These are phyloP conservation scores for Fraxinus ornus DNA, from an alignment of 305 asterid species.

Conservation along the genomic window DNA sequence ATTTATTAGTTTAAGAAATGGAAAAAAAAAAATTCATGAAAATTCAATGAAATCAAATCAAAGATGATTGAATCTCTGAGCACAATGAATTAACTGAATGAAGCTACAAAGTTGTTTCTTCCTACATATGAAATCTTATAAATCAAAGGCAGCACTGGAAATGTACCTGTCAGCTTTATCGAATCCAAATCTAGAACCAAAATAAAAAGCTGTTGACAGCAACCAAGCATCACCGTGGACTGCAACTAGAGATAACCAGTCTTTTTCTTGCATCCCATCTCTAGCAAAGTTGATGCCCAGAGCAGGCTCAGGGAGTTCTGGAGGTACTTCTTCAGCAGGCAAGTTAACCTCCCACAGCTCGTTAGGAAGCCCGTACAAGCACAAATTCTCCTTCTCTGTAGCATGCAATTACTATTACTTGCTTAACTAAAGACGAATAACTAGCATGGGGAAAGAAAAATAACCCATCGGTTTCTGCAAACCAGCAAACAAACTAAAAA, in stretches of 20 bases:
- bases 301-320: slow-evolving; percentile 54
- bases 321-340: slow-evolving; percentile 49
- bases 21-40: neutral
- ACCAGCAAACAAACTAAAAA: neutral
- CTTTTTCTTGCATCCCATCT: slow-evolving; percentile 59
- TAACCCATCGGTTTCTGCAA: neutral
- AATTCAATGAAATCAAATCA: neutral
- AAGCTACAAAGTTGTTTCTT: slow-evolving; percentile 1
- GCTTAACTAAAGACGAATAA: neutral
- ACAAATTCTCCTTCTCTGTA: slow-evolving; percentile 46
- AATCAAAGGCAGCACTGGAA: neutral
- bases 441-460: neutral
- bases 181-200: slow-evolving; percentile 49
- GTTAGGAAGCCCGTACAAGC: slow-evolving; percentile 45
- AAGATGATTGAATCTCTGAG: neutral
- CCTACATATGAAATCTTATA: neutral
- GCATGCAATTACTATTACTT: neutral
- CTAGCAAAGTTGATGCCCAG: slow-evolving; percentile 50
- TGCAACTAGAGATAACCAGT: slow-evolving; percentile 56
- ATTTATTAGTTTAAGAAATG: slow-evolving; percentile 5
- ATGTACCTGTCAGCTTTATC: slow-evolving; percentile 48
- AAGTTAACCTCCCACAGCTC: slow-evolving; percentile 50
- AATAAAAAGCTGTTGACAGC: slow-evolving; percentile 48
- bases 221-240: slow-evolving; percentile 60
- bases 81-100: neutral